Percentiles rank a stretch among this genome's conserved stretches.
phyloP scores from a whole-genome alignment of 305 asterid genomes.

The Fraxinus platypoda region DNA sequence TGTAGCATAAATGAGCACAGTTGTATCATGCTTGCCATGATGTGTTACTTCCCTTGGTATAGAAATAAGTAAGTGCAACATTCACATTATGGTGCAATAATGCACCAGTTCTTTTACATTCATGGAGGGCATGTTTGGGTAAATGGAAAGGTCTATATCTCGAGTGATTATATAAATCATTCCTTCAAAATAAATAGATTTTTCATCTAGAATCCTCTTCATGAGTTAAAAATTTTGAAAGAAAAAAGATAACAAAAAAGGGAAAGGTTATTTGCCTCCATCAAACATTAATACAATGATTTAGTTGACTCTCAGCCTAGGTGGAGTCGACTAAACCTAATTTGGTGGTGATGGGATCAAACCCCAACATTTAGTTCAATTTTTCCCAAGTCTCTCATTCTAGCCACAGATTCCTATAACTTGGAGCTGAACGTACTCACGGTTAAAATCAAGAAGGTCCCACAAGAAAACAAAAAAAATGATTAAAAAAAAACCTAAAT shows the following conservation, averaged over 20 bases:
- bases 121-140: neutral
- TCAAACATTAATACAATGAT: neutral
- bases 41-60: neutral
- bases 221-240: constrained; percentile 2
- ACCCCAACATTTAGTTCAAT: neutral
- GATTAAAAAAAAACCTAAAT: neutral
- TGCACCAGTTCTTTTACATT: constrained; percentile 1
- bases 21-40: constrained; percentile 5
- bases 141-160: neutral
- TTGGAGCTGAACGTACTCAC: neutral
- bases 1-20: neutral
- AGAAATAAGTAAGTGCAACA: neutral
- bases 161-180: neutral
- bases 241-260: neutral
- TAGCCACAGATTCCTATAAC: neutral
- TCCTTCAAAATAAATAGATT: neutral
- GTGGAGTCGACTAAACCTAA: neutral
- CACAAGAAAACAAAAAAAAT: neutral
- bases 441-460: neutral
- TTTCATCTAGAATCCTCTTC: neutral
- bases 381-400: neutral
- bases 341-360: neutral
- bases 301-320: constrained; percentile 4
- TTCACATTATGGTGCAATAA: neutral
- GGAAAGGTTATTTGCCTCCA: neutral